phyloP scores from a whole-genome alignment of 352 stramenopile genomes.

The Phytophthora syringae region DNA sequence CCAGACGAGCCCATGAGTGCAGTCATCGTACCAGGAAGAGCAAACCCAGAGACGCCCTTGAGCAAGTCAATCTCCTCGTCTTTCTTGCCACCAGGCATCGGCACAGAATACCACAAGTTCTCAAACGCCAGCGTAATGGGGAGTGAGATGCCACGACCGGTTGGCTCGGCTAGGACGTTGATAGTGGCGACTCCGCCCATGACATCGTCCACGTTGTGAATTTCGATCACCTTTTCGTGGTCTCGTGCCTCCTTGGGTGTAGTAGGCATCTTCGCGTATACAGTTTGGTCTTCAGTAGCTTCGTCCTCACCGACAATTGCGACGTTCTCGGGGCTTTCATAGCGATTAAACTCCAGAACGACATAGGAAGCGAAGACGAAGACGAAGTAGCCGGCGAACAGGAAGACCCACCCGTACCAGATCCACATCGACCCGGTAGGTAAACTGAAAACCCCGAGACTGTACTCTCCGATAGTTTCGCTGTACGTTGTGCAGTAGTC shows the following conservation, averaged over 20 bases:
- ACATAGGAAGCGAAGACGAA: slow-evolving; percentile 40
- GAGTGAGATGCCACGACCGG: slow-evolving; percentile 23
- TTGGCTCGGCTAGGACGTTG: slow-evolving; percentile 19
- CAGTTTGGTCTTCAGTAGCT: slow-evolving; percentile 15
- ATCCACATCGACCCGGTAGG: slow-evolving; percentile 51
- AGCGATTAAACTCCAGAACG: slow-evolving; percentile 19
- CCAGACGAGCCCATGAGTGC: slow-evolving; percentile 59
- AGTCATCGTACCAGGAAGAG: slow-evolving; percentile 45
- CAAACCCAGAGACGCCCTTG: slow-evolving; percentile 43
- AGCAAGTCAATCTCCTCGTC: slow-evolving; percentile 44
- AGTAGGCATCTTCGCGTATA: slow-evolving; percentile 26
- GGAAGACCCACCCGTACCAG: slow-evolving; percentile 58
- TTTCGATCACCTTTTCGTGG: slow-evolving; percentile 18
- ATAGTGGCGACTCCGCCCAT: slow-evolving; percentile 22
- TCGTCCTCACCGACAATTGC: slow-evolving; percentile 24
- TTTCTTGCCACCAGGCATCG: slow-evolving; percentile 21
- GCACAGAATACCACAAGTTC: slow-evolving; percentile 49
- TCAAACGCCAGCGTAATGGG: slow-evolving; percentile 47
- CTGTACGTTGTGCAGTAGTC: slow-evolving; percentile 54
- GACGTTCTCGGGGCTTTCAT: slow-evolving; percentile 31
- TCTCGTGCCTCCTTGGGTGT: slow-evolving; percentile 17
- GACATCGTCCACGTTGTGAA: slow-evolving; percentile 18
- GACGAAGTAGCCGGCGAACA: slow-evolving; percentile 42
- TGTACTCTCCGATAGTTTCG: slow-evolving; percentile 45
- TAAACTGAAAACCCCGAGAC: slow-evolving; percentile 53